Conservation (phyloP, 306 rosid genomes). For the Fagus sylvatica region DNA sequence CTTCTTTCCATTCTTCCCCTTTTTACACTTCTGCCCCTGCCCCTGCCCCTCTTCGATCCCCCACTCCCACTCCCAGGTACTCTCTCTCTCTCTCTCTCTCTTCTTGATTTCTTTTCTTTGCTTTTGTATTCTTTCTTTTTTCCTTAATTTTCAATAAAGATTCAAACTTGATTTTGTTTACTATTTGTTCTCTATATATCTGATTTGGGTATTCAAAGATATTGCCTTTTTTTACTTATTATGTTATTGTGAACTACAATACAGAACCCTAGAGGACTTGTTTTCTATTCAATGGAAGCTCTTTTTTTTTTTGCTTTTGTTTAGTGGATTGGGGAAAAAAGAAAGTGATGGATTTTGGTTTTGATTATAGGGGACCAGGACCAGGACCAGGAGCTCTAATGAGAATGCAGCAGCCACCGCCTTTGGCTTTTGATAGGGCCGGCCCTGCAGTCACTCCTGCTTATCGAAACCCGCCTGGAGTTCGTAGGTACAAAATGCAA, state of each 20-base stretch:
- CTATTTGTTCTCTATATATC: not conserved
- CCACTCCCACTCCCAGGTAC: conserved; percentile 28
- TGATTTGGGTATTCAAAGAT: too few relatives aligned
- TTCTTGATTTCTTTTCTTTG: not conserved
- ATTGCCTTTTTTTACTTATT: too few relatives aligned
- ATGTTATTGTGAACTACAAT: too few relatives aligned
- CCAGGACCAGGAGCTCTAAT: conserved; percentile 12
- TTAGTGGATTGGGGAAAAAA: not conserved
- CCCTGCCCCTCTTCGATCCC: conserved; percentile 16
- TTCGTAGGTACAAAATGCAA: not conserved
- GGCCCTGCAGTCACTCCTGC: conserved; percentile 14
- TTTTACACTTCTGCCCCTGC: not conserved
- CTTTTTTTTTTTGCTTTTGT: not conserved
- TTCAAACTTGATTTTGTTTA: not conserved
- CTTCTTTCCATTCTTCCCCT: conserved; percentile 29
- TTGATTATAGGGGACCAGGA: conserved; percentile 23
- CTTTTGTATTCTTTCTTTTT: not conserved
- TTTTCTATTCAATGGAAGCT: not conserved
- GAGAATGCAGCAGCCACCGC: conserved; percentile 10
- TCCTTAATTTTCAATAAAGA: not conserved
- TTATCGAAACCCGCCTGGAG: conserved; percentile 15
- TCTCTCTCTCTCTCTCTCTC: not conserved
- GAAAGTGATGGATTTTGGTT: not conserved
- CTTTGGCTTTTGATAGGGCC: conserved; percentile 4
- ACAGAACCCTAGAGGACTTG: too few relatives aligned